Conservation (phyloP, 768 basidiomycete genomes). For the Tylopilus rubrobrunneus region DNA sequence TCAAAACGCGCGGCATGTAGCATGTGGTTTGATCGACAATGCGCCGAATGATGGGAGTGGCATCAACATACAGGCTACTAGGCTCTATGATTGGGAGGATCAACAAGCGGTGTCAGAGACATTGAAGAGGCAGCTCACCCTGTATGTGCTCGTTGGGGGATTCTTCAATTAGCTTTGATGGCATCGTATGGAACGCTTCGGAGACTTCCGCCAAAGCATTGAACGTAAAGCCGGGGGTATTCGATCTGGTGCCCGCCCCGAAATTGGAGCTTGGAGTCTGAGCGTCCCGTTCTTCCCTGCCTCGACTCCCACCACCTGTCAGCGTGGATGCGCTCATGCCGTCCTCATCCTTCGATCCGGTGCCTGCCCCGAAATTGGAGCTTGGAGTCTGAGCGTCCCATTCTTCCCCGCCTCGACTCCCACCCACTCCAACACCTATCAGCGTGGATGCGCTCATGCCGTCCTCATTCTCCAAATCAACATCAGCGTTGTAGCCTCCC, state of each 20-base stretch:
- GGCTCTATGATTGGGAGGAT: too few relatives aligned
- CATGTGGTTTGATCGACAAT: too few relatives aligned
- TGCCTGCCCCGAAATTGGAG: slow-evolving; percentile 9
- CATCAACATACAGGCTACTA: too few relatives aligned
- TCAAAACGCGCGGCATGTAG: too few relatives aligned
- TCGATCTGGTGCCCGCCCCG: slow-evolving; percentile 8
- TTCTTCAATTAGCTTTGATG: too few relatives aligned
- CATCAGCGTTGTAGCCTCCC: slow-evolving; percentile 21
- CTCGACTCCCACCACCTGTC: slow-evolving; percentile 12
- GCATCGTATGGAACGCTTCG: too few relatives aligned
- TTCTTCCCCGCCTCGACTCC: slow-evolving; percentile 19
- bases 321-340: slow-evolving; percentile 9
- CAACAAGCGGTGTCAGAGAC: too few relatives aligned
- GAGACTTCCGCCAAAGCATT: slow-evolving; percentile 10
- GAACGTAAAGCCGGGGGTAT: slow-evolving; percentile 9
- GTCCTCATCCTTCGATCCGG: slow-evolving; percentile 25
- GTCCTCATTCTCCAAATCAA: slow-evolving; percentile 29
- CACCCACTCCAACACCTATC: slow-evolving; percentile 10
- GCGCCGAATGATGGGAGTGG: too few relatives aligned
- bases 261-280: slow-evolving; percentile 16
- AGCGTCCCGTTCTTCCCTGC: slow-evolving; percentile 24
- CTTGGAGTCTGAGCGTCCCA: slow-evolving; percentile 21
- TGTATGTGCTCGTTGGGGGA: too few relatives aligned
- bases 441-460: slow-evolving; percentile 9
- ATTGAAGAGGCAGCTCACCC: too few relatives aligned